Evolutionary conservation across 345 rosid species (phyloP), one percentile per base, ranked within the genome.

Genomic region (Salix dunnii): DNA sequence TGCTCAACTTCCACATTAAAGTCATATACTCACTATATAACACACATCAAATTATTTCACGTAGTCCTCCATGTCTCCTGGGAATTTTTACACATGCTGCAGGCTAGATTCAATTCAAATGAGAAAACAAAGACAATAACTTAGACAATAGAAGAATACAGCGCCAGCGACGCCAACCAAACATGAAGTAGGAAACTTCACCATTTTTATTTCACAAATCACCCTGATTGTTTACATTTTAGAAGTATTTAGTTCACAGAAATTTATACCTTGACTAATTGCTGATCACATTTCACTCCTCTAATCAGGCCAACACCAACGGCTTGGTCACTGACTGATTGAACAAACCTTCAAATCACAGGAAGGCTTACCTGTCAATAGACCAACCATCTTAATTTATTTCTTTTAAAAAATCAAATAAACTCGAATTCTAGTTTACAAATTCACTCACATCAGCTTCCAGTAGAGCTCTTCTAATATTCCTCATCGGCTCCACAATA

Each of bases 311-410:
- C n/a, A n/a, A n/a, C n/a, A n/a, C n/a, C n/a, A n/a, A n/a, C 25
- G 48, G 94, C 98, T 80, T 89, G 91, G 67, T 93, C 99, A 75
- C 96, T 88, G 65, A 93, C 96, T 55, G 91, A 87, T 74, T 95
- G 97, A 38, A 93, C 93, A 88, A 95, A 95, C 87, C 97, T 90
- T 85, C 98, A 90, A 67, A 90, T 98, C 71, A 94, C 98, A 46
- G 97, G 98, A 79, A 96, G 97, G 67, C 99, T 96, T 77, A 96
- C 99, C 99, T 96, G 85, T 81, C 66, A 85, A 77, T 51, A 80
- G 51, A 84, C 65, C 67, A 79, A 68, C 16, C 40, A 6, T 25
- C 67, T n/a, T n/a, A n/a, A n/a, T 68, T 36, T 40, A 75, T 43
- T 71, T 67, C 3, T 53, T 53, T 51, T 53, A 1, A 2, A 7